Evolutionary conservation across 805 yeast species (phyloP).

Genomic region (Monosporozyma siamensis): DNA sequence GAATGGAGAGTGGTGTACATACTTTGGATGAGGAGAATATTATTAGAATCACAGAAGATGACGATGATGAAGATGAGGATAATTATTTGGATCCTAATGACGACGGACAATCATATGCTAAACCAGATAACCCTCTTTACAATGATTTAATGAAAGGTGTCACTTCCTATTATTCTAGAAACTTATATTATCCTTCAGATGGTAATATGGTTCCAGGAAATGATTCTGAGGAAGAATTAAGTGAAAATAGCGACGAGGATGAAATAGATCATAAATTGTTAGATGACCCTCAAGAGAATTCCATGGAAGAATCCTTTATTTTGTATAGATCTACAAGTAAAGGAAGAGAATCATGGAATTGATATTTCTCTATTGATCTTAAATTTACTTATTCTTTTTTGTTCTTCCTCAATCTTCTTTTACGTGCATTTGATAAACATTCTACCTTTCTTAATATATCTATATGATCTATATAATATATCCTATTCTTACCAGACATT

Average conservation of each 20-base stretch:
- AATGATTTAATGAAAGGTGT: neutral
- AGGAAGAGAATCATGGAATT: slow-evolving; percentile 26
- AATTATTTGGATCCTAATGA: slow-evolving; percentile 75
- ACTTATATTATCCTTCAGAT: neutral
- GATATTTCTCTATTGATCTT: no score
- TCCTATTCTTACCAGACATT: slow-evolving; percentile 1
- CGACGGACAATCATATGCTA: slow-evolving; percentile 67
- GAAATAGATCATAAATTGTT: slow-evolving; percentile 12
- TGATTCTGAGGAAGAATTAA: slow-evolving; percentile 7
- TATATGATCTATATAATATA: neutral
- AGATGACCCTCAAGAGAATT: slow-evolving; percentile 26
- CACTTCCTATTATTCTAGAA: neutral
- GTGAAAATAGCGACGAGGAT: slow-evolving; percentile 15
- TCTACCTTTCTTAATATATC: no score
- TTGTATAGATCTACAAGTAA: slow-evolving; percentile 28
- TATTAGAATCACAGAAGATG: neutral
- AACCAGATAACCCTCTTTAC: slow-evolving; percentile 40
- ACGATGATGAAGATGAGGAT: slow-evolving; percentile 36
- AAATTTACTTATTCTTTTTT: no score
- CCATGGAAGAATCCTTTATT: slow-evolving; percentile 20
- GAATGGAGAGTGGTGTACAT: neutral
- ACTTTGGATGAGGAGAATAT: neutral
- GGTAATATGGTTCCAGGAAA: neutral
- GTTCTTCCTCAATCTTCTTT: no score
- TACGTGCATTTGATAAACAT: neutral